These are phyloP conservation scores for Geotrichum reessii DNA, from an alignment of 1,139 yeast genomes.

Conservation along the genomic window DNA sequence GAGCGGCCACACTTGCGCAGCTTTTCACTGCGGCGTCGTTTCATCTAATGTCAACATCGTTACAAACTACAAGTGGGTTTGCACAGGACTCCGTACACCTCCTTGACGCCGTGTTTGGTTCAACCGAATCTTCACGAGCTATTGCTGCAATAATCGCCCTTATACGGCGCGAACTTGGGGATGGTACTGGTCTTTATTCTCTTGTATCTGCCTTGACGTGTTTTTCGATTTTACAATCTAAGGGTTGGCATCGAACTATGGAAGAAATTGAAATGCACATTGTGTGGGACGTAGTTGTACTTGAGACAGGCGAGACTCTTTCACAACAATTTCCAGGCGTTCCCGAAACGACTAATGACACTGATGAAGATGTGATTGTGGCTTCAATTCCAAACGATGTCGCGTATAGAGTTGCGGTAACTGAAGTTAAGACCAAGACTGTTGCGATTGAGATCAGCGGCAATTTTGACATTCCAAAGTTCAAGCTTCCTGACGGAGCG, in stretches of 20 bases:
- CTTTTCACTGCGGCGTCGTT: constrained; percentile 32
- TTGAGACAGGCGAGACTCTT: constrained; percentile 33
- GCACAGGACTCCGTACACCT: constrained; percentile 34
- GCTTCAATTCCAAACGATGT: constrained; percentile 28
- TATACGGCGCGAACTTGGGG: constrained; percentile 31
- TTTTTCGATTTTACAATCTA: constrained; percentile 32
- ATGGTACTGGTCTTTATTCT: constrained; percentile 30
- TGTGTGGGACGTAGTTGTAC: constrained; percentile 35
- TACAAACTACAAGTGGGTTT: constrained; percentile 27
- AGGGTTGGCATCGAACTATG: constrained; percentile 29
- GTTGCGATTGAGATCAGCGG: constrained; percentile 25
- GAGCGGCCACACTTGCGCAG: constrained; percentile 31
- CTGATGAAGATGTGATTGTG: constrained; percentile 28
- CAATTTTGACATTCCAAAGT: constrained; percentile 19
- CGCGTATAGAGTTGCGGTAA: constrained; percentile 26
- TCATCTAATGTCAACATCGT: constrained; percentile 29
- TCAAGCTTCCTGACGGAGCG: constrained; percentile 26
- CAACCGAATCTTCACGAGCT: constrained; percentile 34
- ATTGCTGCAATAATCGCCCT: constrained; percentile 31
- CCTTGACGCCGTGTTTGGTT: constrained; percentile 34
- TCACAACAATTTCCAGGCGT: constrained; percentile 29
- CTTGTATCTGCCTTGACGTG: constrained; percentile 31
- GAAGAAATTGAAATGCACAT: constrained; percentile 28
- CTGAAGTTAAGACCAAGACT: constrained; percentile 25
- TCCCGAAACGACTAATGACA: constrained; percentile 19